A percentile compares a stretch with the other conserved stretches of the same genome.
Conservation (phyloP, 192 early-diverging fungal genomes). For the Haplosporangium gracile region DNA sequence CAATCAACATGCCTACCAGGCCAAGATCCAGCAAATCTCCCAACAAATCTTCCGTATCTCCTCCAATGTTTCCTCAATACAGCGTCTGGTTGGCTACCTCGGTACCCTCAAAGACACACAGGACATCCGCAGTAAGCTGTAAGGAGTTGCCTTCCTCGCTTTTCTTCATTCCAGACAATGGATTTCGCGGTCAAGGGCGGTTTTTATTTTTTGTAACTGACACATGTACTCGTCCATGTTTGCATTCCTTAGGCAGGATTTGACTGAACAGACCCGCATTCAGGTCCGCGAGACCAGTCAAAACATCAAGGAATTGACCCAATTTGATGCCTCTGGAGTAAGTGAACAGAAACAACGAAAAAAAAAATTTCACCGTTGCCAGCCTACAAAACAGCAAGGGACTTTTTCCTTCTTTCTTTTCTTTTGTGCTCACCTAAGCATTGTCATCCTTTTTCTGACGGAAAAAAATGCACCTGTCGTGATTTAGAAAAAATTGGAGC, state of each 20-base stretch:
- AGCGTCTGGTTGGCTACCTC: slow-evolving; percentile 81
- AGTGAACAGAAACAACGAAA: slow-evolving; percentile 20
- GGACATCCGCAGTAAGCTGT: slow-evolving; percentile 85
- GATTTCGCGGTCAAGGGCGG: too few relatives aligned
- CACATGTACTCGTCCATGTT: slow-evolving; percentile 6
- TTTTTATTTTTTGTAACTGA: not conserved
- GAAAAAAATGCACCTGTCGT: not conserved
- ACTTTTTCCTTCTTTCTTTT: slow-evolving; percentile 1
- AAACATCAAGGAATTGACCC: slow-evolving; percentile 83
- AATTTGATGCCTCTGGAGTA: slow-evolving; percentile 62
- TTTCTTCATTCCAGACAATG: not conserved
- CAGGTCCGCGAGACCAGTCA: slow-evolving; percentile 82
- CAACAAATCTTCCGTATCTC: slow-evolving; percentile 91
- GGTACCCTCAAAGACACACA: slow-evolving; percentile 82
- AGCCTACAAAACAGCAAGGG: not conserved
- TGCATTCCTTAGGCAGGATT: slow-evolving; percentile 66
- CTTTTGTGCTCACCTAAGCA: slow-evolving; percentile 25
- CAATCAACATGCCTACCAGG: slow-evolving; percentile 14
- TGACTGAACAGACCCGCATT: slow-evolving; percentile 86
- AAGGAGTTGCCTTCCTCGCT: slow-evolving; percentile 29
- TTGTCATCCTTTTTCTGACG: slow-evolving; percentile 34
- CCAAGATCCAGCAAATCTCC: slow-evolving; percentile 71
- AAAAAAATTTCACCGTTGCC: not conserved
- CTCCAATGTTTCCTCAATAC: slow-evolving; percentile 85
- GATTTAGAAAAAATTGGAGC: slow-evolving; percentile 81